Conservation (phyloP, 176 grass and related monocot genomes). For the Oryza rufipogon region DNA sequence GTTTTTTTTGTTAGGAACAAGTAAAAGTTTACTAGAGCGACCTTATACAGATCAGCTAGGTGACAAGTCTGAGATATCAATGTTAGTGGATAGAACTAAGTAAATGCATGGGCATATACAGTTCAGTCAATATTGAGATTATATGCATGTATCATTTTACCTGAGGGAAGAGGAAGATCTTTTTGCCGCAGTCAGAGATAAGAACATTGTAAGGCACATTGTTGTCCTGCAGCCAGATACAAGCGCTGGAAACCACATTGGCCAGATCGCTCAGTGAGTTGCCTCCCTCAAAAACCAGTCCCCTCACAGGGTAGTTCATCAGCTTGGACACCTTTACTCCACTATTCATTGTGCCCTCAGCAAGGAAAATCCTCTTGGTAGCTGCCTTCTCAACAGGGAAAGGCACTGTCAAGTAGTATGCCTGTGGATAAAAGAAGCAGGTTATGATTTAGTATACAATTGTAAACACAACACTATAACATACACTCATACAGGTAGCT, state of each 20-base stretch:
- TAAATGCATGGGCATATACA: not conserved
- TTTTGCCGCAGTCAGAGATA: slow-evolving; percentile 72
- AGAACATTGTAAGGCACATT: slow-evolving; percentile 96
- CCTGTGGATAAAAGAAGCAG: slow-evolving; percentile 44
- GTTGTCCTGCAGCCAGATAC: slow-evolving; percentile 90
- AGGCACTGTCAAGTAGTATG: slow-evolving; percentile 78
- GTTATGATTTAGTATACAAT: not conserved
- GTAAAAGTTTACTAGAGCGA: not conserved
- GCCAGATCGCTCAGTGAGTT: slow-evolving; percentile 68
- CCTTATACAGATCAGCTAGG: not conserved
- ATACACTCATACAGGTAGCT: not conserved
- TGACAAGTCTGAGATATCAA: not conserved
- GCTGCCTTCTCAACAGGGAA: slow-evolving; percentile 94
- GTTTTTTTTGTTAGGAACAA: not conserved
- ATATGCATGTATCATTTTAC: slow-evolving; percentile 24
- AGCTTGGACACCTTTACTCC: slow-evolving; percentile 78
- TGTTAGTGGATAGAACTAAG: not conserved
- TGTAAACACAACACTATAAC: not conserved
- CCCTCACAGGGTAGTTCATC: slow-evolving; percentile 92
- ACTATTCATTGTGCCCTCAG: slow-evolving; percentile 44
- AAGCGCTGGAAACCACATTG: slow-evolving; percentile 74
- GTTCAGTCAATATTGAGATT: not conserved
- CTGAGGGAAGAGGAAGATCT: slow-evolving; percentile 84
- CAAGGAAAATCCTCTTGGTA: slow-evolving; percentile 67
- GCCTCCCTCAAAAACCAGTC: slow-evolving; percentile 79